phyloP scores from a whole-genome alignment of 306 rosid genomes.

The Parietaria judaica region DNA sequence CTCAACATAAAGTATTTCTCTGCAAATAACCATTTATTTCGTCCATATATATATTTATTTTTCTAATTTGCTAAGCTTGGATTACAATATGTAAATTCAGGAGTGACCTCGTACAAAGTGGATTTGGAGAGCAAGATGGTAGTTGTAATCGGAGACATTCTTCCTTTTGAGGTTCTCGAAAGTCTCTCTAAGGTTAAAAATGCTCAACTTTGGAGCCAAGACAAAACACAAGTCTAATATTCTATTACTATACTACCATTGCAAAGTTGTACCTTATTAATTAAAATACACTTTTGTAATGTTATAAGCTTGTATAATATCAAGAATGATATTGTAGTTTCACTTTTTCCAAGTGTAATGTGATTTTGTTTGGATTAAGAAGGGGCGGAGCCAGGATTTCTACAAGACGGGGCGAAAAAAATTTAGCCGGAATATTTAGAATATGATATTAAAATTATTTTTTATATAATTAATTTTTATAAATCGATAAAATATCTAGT shows the following conservation, averaged over 20 bases:
- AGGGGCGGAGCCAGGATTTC: too few relatives aligned
- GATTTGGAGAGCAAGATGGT: conserved; percentile 74
- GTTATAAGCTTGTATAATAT: neutral
- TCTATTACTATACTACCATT: neutral
- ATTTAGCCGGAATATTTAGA: too few relatives aligned
- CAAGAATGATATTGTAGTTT: too few relatives aligned
- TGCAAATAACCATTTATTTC: too few relatives aligned
- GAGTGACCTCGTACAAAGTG: conserved; percentile 72
- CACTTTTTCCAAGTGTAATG: neutral
- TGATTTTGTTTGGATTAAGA: neutral
- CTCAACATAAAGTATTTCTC: too few relatives aligned
- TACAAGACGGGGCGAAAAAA: too few relatives aligned
- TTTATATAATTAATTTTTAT: too few relatives aligned
- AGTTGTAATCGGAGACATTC: conserved; percentile 76
- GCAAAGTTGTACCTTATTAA: neutral
- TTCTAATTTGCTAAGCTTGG: neutral
- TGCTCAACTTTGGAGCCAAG: conserved; percentile 50
- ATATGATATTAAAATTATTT: too few relatives aligned
- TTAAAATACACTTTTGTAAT: neutral
- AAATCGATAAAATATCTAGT: too few relatives aligned
- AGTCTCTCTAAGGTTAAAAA: conserved; percentile 80
- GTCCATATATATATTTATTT: neutral
- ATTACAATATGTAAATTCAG: conserved; percentile 23
- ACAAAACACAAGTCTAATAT: neutral
- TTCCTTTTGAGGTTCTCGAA: conserved; percentile 70